These are phyloP conservation scores for Phytophthora fragariae DNA, from an alignment of 352 stramenopile genomes.

Conservation along the genomic window DNA sequence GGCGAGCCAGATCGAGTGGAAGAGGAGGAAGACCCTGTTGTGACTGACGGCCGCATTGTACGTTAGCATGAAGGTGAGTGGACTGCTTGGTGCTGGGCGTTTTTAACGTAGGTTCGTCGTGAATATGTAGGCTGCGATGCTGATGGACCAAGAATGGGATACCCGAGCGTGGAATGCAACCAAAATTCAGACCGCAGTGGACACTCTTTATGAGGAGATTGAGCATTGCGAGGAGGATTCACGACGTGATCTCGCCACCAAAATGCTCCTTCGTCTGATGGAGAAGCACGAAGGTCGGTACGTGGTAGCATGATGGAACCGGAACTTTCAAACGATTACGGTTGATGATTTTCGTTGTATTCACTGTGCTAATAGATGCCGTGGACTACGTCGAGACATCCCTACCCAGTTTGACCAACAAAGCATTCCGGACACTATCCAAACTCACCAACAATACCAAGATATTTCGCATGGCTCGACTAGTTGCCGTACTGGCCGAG, in stretches of 20 bases:
- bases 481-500: constrained; percentile 64
- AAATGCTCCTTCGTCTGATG: constrained; percentile 74
- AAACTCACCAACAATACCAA: constrained; percentile 58
- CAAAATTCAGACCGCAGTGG: constrained; percentile 68
- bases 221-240: constrained; percentile 51
- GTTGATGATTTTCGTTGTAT: background rate
- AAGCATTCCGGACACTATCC: constrained; percentile 71
- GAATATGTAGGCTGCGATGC: constrained; percentile 64
- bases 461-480: constrained; percentile 61
- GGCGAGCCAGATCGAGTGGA: constrained; percentile 29
- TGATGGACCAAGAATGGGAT: constrained; percentile 87
- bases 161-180: constrained; percentile 66
- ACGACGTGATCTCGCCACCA: constrained; percentile 63
- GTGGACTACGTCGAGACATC: constrained; percentile 73
- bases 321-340: background rate
- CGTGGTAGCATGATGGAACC: constrained; percentile 2
- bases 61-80: constrained; percentile 16
- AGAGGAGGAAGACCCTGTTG: constrained; percentile 34
- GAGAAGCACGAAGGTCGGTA: constrained; percentile 71
- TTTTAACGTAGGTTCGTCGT: background rate
- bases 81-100: background rate
- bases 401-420: constrained; percentile 76
- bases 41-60: constrained; percentile 65
- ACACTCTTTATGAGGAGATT: constrained; percentile 76
- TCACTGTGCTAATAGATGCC: constrained; percentile 41